Evolutionary conservation across 495 filamentous ascomycete species (phyloP), one percentile per base, ranked within the genome.

Genomic region (Penicillium paradoxum): DNA sequence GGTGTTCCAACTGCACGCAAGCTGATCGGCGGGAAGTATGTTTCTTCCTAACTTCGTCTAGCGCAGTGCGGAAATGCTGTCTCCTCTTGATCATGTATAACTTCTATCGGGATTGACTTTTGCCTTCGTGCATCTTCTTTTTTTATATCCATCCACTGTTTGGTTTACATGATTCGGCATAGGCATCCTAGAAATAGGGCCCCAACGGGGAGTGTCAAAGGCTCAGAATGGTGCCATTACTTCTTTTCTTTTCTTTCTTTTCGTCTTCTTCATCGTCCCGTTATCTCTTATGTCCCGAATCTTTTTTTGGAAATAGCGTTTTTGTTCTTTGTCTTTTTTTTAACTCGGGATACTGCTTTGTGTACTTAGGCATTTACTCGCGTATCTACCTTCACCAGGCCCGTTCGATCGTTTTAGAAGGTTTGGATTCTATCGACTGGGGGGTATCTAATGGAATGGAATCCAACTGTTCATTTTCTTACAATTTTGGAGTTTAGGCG

Each of bases 1-100:
- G 81, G 85, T 19, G 80, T 96, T 36, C 80, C 81, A 18, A 79
- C 83, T 1, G 73, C 81, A 46, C 86, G 83, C 73, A 92, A 85
- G 69, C 60, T 96, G 49, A 74, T 86, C 21, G 87, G 83, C 63
- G 91, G 91, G 39, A 91, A 88, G 71, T 95, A 92, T 53, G 66
- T 72, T 14, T 64, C 73, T 41, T 58, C 72, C 29, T 76, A 54
- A 44, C 4, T 11, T 10, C 11, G 13, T 43, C 19, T 15, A 25
- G 37, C 11, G 6, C 22, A 36, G 7, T 14, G 25, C 27, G 10
- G 15, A 17, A n/a, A 4, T 32, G 4, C 37, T 39, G 9, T 11
- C 17, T 32, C 36, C 25, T 47, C 36, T 37, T 54, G 37, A 41
- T 49, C 42, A 48, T 55, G 51, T 60, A 57, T 58, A 57, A 24